Evolutionary conservation across 306 rosid genomes (phyloP).

Genomic region (Notholithocarpus densiflorus): DNA sequence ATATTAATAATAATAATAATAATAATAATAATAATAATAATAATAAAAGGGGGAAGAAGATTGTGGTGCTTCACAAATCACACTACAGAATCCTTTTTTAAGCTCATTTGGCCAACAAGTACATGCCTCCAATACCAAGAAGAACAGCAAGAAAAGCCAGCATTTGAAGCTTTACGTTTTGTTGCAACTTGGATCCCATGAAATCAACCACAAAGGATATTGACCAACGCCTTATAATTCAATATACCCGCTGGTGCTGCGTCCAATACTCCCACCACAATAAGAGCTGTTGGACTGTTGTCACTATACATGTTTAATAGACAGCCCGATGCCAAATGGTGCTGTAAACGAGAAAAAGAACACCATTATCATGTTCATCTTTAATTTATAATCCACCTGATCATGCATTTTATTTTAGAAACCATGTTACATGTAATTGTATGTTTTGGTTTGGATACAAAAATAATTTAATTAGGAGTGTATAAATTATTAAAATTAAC

Average conservation of each 20-base stretch:
- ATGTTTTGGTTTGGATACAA: too few relatives aligned
- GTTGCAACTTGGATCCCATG: slow-evolving; percentile 51
- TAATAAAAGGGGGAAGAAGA: too few relatives aligned
- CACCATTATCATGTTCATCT: slow-evolving; percentile 35
- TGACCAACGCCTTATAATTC: slow-evolving; percentile 64
- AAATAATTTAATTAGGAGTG: too few relatives aligned
- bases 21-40: too few relatives aligned
- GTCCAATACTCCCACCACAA: slow-evolving; percentile 57
- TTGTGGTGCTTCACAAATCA: not conserved
- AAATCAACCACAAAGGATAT: slow-evolving; percentile 51
- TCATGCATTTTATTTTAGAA: not conserved
- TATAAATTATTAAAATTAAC: slow-evolving; percentile 14
- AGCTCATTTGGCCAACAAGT: too few relatives aligned
- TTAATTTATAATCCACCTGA: slow-evolving; percentile 53
- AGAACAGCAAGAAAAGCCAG: slow-evolving; percentile 47
- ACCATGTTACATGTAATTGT: too few relatives aligned
- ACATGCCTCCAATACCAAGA: slow-evolving; percentile 57
- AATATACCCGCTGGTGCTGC: slow-evolving; percentile 60
- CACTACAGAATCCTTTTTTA: not conserved
- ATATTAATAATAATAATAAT: too few relatives aligned
- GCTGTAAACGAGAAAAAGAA: slow-evolving; percentile 65
- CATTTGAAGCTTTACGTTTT: slow-evolving; percentile 38
- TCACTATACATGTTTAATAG: slow-evolving; percentile 49
- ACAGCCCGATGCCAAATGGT: slow-evolving; percentile 64
- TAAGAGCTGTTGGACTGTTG: slow-evolving; percentile 44